Conservation (phyloP, 257 asterid genomes). For the Catharanthus roseus region DNA sequence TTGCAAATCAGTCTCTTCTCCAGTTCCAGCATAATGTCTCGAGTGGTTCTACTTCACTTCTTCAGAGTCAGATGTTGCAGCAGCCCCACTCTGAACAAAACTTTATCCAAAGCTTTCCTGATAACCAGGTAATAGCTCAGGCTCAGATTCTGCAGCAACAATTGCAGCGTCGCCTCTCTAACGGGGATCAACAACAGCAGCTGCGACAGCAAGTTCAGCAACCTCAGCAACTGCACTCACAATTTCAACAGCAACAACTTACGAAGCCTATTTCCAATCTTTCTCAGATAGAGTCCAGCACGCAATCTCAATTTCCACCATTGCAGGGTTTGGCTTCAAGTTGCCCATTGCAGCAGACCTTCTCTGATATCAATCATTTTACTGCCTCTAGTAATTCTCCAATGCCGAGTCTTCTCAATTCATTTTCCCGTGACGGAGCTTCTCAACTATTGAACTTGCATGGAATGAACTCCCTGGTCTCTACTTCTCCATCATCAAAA, state of each 20-base stretch:
- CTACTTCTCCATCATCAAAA: constrained; percentile 63
- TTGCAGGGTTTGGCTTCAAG: constrained; percentile 42
- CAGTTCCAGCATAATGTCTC: constrained; percentile 63
- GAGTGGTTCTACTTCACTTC: constrained; percentile 40
- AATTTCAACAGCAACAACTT: constrained; percentile 47
- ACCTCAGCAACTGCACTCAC: constrained; percentile 40
- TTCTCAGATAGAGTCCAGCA: constrained; percentile 36
- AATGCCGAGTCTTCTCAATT: constrained; percentile 55
- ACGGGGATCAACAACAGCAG: constrained; percentile 44
- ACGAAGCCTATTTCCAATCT: constrained; percentile 34
- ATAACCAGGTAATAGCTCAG: constrained; percentile 51
- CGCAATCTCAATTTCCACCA: constrained; percentile 53
- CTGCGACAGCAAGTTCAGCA: constrained; percentile 36
- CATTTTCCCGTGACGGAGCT: constrained; percentile 60
- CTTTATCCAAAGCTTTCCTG: constrained; percentile 54
- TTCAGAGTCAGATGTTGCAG: constrained; percentile 64
- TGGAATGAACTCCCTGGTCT: constrained; percentile 42
- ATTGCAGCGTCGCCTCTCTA: constrained; percentile 42
- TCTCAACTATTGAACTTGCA: constrained; percentile 40
- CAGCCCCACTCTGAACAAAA: constrained; percentile 53
- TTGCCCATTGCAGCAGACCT: constrained; percentile 57
- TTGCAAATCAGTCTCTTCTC: constrained; percentile 50
- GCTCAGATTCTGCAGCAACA: constrained; percentile 79
- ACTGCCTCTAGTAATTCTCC: constrained; percentile 43
- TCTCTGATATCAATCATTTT: constrained; percentile 54